Evolutionary conservation across 306 rosid species (phyloP), one percentile per base, ranked within the genome.

Genomic region (Prosopis cineraria): DNA sequence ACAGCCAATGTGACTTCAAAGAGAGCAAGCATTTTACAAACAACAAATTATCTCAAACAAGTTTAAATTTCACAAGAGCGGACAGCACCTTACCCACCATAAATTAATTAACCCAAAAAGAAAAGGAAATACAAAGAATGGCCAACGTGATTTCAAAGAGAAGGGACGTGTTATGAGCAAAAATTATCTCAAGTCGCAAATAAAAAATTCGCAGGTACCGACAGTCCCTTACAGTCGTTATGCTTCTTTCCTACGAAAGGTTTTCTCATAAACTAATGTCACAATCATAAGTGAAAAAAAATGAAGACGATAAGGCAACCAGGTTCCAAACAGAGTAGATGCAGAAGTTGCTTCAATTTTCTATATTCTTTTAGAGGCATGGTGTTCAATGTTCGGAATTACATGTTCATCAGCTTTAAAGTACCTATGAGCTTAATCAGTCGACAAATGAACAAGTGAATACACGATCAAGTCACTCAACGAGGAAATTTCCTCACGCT

Each of bases 321-420:
- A 33, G 10, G n/a, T 63, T 63, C 53, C 69, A 55, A 69, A 16
- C 31, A 56, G 25, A 58, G 17, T n/a, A 58, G 43, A 70, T 30
- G 55, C 82, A 58, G 29, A 80, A 66, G 70, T 74, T 63, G 10
- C 36, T 36, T 80, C 16, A 31, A 47, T 13, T 14, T 25, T 40
- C 62, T 3, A 71, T 44, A 19, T 60, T 50, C 63, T 69, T 33
- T 47, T 74, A 55, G 47, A 47, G 10, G 52, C 81, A 14, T 63
- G 68, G 16, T 43, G 20, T 37, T 12, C 68, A 52, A 7, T 45
- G 71, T 40, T 43, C 55, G 19, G 24, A 48, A 48, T 48, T 44
- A 20, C 5, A 22, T 45, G 40, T 78, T 55, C 79, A 56, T 66
- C 67, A 6, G 60, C 47, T 5, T 17, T 6, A 2, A 40, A 25